Percentiles rank a stretch among this genome's conserved stretches.
Conservation (phyloP, 352 stramenopile genomes). For the Blastocystis sp. region DNA sequence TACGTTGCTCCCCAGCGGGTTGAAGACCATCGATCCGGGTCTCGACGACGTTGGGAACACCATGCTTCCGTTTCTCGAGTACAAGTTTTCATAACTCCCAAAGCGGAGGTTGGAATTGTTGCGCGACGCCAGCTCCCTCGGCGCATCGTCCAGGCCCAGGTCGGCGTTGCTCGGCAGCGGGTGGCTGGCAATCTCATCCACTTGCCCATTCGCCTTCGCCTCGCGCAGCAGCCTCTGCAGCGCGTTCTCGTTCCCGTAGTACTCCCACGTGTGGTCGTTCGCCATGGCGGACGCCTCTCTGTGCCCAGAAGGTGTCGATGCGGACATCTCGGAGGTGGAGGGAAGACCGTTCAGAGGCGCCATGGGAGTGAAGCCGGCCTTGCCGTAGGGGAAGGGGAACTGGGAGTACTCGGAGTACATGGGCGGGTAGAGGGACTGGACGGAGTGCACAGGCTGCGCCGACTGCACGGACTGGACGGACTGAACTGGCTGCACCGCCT, state of each 20-base stretch:
- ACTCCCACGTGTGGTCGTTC: background rate
- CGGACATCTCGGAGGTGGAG: background rate
- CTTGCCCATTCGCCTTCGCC: background rate
- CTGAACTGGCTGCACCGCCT: background rate
- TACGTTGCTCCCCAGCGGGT: conserved; percentile 47
- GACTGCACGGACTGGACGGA: too few species aligned
- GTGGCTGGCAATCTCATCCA: conserved; percentile 21
- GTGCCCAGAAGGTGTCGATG: too few species aligned
- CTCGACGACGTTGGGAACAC: conserved; percentile 26
- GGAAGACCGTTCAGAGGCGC: background rate
- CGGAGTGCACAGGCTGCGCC: background rate
- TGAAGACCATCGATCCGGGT: conserved; percentile 51
- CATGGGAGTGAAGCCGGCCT: background rate
- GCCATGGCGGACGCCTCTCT: background rate
- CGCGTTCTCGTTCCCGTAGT: conserved; percentile 23
- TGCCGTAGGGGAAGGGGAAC: background rate
- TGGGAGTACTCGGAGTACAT: background rate
- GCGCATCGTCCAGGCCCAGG: conserved; percentile 40
- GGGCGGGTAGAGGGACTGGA: background rate
- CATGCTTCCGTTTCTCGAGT: conserved; percentile 60
- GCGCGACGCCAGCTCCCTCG: conserved; percentile 19
- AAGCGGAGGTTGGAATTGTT: conserved; percentile 29
- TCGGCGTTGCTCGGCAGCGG: background rate
- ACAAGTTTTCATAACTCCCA: conserved; percentile 26
- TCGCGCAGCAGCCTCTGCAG: conserved; percentile 27